Conservation (phyloP, 768 basidiomycete genomes). For the Lactifluus hygrophoroides region DNA sequence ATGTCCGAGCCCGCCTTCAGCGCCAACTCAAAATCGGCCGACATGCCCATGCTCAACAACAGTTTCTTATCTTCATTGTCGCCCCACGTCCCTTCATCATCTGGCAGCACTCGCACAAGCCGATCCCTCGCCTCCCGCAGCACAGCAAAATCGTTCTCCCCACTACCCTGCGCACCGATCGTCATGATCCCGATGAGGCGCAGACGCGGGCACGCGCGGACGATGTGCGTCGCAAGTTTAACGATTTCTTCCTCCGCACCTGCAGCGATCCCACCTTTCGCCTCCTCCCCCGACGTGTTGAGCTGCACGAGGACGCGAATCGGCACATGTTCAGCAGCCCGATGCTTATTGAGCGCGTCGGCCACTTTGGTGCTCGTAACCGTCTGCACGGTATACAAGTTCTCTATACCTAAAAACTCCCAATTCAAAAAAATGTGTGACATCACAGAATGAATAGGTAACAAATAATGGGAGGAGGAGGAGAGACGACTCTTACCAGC, state of each 20-base stretch:
- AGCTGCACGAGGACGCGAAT: slow-evolving; percentile 86
- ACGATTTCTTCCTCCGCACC: slow-evolving; percentile 31
- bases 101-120: slow-evolving; percentile 40
- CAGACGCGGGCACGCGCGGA: slow-evolving; percentile 65
- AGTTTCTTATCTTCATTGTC: slow-evolving; percentile 34
- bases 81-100: slow-evolving; percentile 16
- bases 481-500: slow-evolving; percentile 10
- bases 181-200: slow-evolving; percentile 90
- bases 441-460: background rate
- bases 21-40: slow-evolving; percentile 86
- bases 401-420: slow-evolving; percentile 28
- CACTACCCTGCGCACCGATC: slow-evolving; percentile 62
- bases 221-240: slow-evolving; percentile 60
- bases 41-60: slow-evolving; percentile 93
- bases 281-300: slow-evolving; percentile 90
- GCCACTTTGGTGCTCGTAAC: slow-evolving; percentile 77
- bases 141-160: slow-evolving; percentile 67
- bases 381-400: slow-evolving; percentile 82
- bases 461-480: background rate
- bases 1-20: slow-evolving; percentile 76
- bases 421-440: no score
- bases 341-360: slow-evolving; percentile 63
- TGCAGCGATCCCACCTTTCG: slow-evolving; percentile 69
- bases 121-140: slow-evolving; percentile 56
- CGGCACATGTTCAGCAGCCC: slow-evolving; percentile 46